A percentile compares a stretch with the other conserved stretches of the same genome.
Conservation (phyloP, 495 filamentous ascomycete genomes). For the Lepraria neglecta region DNA sequence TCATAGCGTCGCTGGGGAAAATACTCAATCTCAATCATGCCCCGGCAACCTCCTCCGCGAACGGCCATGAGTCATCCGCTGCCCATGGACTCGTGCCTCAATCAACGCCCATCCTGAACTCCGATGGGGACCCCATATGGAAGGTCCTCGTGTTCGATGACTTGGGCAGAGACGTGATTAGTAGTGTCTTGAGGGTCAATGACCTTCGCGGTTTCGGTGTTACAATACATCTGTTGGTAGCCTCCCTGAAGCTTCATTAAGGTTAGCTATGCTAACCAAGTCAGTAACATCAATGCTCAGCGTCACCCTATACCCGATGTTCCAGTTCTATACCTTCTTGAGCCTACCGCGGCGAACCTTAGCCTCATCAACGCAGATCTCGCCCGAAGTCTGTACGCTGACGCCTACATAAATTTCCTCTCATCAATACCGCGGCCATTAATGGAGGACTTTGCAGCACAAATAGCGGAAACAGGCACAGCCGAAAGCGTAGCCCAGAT, state of each 20-base stretch:
- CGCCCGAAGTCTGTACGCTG: slow-evolving; percentile 78
- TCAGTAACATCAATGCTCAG: slow-evolving; percentile 70
- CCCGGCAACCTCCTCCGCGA: slow-evolving; percentile 48
- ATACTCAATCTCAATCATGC: slow-evolving; percentile 91
- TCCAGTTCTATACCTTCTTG: slow-evolving; percentile 90
- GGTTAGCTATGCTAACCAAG: not conserved
- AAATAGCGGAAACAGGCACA: slow-evolving; percentile 76
- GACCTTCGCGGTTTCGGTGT: slow-evolving; percentile 89
- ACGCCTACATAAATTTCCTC: slow-evolving; percentile 95
- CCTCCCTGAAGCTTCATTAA: not conserved
- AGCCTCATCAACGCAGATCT: slow-evolving; percentile 82
- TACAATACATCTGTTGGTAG: slow-evolving; percentile 82
- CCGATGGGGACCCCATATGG: slow-evolving; percentile 80
- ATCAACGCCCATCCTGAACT: slow-evolving; percentile 73
- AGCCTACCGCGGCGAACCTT: slow-evolving; percentile 76
- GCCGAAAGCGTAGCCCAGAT: slow-evolving; percentile 86
- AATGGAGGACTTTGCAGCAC: slow-evolving; percentile 89
- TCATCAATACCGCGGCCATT: slow-evolving; percentile 87
- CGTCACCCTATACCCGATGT: slow-evolving; percentile 94
- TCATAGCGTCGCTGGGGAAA: slow-evolving; percentile 82
- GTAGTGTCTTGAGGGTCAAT: slow-evolving; percentile 87
- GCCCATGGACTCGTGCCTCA: slow-evolving; percentile 59
- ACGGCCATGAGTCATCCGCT: slow-evolving; percentile 45
- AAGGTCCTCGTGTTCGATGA: slow-evolving; percentile 66
- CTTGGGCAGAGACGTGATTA: slow-evolving; percentile 72